phyloP scores from a whole-genome alignment of 148 eudicot genomes.

The Hydrangea macrophylla region DNA sequence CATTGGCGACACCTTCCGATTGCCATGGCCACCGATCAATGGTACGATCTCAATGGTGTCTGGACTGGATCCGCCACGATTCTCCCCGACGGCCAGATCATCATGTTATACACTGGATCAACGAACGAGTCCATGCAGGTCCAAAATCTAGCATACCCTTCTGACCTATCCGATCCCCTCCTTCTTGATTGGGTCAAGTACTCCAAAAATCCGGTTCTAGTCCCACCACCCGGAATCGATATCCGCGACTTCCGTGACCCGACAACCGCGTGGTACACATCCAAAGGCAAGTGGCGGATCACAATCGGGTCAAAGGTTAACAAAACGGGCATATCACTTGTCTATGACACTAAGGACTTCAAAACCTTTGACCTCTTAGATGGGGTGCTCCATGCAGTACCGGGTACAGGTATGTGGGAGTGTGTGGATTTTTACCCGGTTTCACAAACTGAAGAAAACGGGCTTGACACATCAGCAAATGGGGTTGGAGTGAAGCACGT shows the following conservation, averaged over 20 bases:
- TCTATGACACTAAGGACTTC: constrained; percentile 69
- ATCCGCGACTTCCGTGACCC: constrained; percentile 69
- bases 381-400: constrained; percentile 45
- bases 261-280: constrained; percentile 67
- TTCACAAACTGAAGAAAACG: constrained; percentile 35
- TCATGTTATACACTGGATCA: constrained; percentile 78
- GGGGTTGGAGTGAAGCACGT: constrained; percentile 71
- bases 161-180: constrained; percentile 67
- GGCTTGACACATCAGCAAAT: constrained; percentile 61
- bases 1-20: constrained; percentile 67
- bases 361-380: constrained; percentile 36
- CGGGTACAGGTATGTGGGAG: constrained; percentile 93
- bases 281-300: constrained; percentile 68
- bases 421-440: constrained; percentile 88
- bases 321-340: constrained; percentile 57
- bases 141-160: constrained; percentile 79
- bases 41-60: constrained; percentile 72
- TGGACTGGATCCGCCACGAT: constrained; percentile 90
- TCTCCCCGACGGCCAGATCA: constrained; percentile 54
- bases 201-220: constrained; percentile 58
- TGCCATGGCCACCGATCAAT: constrained; percentile 57
- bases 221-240: constrained; percentile 67
- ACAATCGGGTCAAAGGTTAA: constrained; percentile 67
- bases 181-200: constrained; percentile 77
- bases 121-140: constrained; percentile 62